Evolutionary conservation across 495 filamentous ascomycete genomes (phyloP).

Genomic region (Aspergillus conjunctus): DNA sequence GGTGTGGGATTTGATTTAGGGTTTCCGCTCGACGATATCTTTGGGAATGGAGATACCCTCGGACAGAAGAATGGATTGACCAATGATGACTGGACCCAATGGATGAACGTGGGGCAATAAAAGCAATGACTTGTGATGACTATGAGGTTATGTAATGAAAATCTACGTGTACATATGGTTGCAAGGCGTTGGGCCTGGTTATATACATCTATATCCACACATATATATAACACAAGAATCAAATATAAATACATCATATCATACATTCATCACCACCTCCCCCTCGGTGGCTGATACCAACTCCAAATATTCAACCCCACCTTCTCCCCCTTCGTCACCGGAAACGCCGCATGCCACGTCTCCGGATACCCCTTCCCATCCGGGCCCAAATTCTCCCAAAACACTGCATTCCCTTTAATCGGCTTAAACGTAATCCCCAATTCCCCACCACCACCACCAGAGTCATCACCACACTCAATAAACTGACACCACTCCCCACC

Average conservation of each 20-base stretch:
- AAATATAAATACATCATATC: slow-evolving; percentile 9
- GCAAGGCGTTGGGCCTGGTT: slow-evolving; percentile 8
- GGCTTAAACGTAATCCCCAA: slow-evolving; percentile 68
- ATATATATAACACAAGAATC: slow-evolving; percentile 1
- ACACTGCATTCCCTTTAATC: slow-evolving; percentile 70
- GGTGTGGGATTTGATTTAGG: slow-evolving; percentile 41
- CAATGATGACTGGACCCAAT: slow-evolving; percentile 49
- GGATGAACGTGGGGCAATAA: slow-evolving; percentile 39
- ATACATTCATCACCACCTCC: slow-evolving; percentile 17
- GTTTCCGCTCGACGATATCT: slow-evolving; percentile 48
- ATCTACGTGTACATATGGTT: slow-evolving; percentile 7
- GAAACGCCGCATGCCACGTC: slow-evolving; percentile 71
- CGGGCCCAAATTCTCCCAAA: slow-evolving; percentile 70
- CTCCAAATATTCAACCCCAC: slow-evolving; percentile 83
- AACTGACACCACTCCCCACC: slow-evolving; percentile 58
- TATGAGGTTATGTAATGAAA: slow-evolving; percentile 16
- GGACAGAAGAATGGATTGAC: slow-evolving; percentile 20
- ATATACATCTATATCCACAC: slow-evolving; percentile 4
- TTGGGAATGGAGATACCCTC: slow-evolving; percentile 39
- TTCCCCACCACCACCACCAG: slow-evolving; percentile 31
- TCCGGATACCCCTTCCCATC: slow-evolving; percentile 65
- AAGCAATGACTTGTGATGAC: slow-evolving; percentile 1
- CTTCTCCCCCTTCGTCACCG: slow-evolving; percentile 67
- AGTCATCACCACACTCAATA: slow-evolving; percentile 59
- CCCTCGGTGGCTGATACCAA: slow-evolving; percentile 47